Conservation (phyloP, 305 asterid species). For the Petunia hybrid region DNA sequence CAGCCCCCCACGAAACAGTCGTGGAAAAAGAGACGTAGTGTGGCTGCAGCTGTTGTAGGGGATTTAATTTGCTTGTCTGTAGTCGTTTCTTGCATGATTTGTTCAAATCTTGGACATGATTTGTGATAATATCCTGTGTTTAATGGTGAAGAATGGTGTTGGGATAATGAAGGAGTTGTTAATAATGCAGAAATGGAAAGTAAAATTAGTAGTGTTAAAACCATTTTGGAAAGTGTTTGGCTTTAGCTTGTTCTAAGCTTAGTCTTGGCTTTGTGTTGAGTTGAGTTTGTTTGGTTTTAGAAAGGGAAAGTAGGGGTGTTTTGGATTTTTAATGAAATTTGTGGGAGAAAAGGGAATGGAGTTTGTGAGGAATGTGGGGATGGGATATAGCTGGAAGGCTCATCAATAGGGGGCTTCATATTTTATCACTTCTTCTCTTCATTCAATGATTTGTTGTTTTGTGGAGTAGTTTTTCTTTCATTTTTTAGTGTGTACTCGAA, state of each 20-base stretch:
- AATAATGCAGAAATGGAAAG: background rate
- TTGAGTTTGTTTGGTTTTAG: background rate
- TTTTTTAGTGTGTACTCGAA: no score
- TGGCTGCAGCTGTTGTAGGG: conserved; percentile 96
- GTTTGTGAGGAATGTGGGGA: background rate
- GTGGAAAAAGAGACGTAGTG: conserved; percentile 96
- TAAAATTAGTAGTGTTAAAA: background rate
- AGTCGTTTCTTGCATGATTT: conserved; percentile 75
- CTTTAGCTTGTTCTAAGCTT: background rate
- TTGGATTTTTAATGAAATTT: background rate
- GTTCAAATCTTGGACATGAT: conserved; percentile 73
- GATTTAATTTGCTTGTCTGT: conserved; percentile 85
- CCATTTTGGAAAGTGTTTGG: conserved; percentile 32
- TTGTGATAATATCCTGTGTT: conserved; percentile 54
- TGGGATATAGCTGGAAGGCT: conserved; percentile 32
- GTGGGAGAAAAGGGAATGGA: background rate
- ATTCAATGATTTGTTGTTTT: conserved; percentile 8
- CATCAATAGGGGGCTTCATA: conserved; percentile 28
- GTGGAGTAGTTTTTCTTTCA: no score
- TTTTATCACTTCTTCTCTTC: conserved; percentile 11
- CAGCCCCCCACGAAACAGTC: conserved; percentile 87
- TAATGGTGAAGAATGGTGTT: conserved; percentile 38
- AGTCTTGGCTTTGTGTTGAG: background rate
- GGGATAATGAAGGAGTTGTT: conserved; percentile 43
- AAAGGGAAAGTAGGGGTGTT: background rate